phyloP scores from a whole-genome alignment of 495 filamentous ascomycete genomes.

The Astrothelium subdiscretum region DNA sequence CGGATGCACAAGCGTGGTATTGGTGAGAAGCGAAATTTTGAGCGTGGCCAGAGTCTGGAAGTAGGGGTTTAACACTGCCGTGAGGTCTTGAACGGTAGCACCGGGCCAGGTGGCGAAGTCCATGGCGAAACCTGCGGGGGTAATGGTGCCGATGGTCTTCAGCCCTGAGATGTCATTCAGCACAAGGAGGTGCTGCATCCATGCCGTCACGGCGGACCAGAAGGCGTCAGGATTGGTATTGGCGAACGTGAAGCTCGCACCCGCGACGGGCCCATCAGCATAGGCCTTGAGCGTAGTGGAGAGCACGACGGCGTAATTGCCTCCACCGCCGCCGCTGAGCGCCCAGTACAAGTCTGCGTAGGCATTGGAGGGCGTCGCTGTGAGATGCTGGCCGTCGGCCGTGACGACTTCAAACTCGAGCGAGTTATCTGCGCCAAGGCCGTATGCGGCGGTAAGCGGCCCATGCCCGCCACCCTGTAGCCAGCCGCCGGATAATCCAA shows the following conservation, averaged over 20 bases:
- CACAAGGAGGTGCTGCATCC: background rate
- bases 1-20: background rate
- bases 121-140: background rate
- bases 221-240: background rate
- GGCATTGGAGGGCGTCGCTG: background rate
- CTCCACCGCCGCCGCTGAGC: background rate
- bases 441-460: background rate
- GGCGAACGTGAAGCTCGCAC: conserved; percentile 6
- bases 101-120: background rate
- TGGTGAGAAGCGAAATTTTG: background rate
- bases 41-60: background rate
- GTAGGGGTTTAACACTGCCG: background rate
- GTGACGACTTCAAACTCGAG: conserved; percentile 5
- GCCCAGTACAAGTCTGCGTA: background rate
- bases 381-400: conserved; percentile 3
- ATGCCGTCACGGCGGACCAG: background rate
- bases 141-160: background rate
- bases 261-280: conserved; percentile 5
- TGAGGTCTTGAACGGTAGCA: background rate
- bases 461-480: conserved; percentile 9
- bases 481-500: conserved; percentile 5
- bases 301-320: background rate
- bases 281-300: background rate
- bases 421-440: conserved; percentile 7
- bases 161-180: background rate